Evolutionary conservation across 352 stramenopile genomes (phyloP).

Genomic region (Pythium sp.): DNA sequence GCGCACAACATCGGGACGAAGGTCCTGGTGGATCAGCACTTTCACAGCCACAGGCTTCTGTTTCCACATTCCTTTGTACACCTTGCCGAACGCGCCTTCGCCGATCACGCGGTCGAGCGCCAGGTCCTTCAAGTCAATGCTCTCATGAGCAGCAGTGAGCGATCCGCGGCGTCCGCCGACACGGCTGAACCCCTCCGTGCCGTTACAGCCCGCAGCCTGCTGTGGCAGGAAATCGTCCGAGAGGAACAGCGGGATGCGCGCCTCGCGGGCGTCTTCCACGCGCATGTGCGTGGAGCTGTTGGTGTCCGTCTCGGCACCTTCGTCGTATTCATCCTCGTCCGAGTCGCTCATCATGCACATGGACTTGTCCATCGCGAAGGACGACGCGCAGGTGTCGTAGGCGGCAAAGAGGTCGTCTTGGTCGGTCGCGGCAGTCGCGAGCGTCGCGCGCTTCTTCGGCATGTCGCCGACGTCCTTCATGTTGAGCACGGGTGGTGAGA

Average conservation of each 20-base stretch:
- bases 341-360: constrained; percentile 14
- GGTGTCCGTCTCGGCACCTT: constrained; percentile 30
- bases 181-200: constrained; percentile 19
- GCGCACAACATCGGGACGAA: constrained; percentile 59
- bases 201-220: constrained; percentile 21
- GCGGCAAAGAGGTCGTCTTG: constrained; percentile 29
- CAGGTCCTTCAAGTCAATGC: constrained; percentile 65
- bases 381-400: constrained; percentile 27
- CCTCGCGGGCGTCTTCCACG: constrained; percentile 43
- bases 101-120: constrained; percentile 56
- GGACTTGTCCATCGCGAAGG: constrained; percentile 14
- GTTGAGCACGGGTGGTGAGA: constrained; percentile 24
- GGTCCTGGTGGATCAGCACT: constrained; percentile 67
- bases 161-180: constrained; percentile 14
- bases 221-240: constrained; percentile 43
- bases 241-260: constrained; percentile 63
- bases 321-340: constrained; percentile 30
- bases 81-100: constrained; percentile 78
- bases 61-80: constrained; percentile 66
- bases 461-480: constrained; percentile 29
- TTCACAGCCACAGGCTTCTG: constrained; percentile 66
- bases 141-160: constrained; percentile 40
- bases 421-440: constrained; percentile 12
- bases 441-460: constrained; percentile 15
- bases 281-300: constrained; percentile 44